These are phyloP conservation scores for Ustilago cynodontis DNA, from an alignment of 1,284 basidiomycete species.

Conservation along the genomic window DNA sequence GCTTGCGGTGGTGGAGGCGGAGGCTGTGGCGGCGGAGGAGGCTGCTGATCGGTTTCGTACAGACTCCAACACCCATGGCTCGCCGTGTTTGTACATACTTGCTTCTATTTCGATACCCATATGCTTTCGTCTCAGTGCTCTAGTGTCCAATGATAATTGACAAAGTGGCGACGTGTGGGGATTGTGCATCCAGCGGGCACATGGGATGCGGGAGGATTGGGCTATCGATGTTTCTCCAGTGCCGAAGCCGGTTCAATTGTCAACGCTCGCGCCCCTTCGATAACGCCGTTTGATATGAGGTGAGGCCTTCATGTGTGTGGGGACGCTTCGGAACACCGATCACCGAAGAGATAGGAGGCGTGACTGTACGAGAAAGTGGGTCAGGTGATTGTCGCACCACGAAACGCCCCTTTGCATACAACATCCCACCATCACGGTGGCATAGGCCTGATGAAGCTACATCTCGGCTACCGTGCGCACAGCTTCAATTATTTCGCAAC, in stretches of 20 bases:
- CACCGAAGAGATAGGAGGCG: too few relatives aligned
- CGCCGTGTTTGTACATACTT: background rate
- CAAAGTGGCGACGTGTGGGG: constrained; percentile 1
- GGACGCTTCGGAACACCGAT: background rate
- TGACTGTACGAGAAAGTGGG: too few relatives aligned
- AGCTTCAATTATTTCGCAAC: background rate
- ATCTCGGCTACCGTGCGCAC: background rate
- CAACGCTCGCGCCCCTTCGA: background rate
- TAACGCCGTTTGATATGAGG: background rate
- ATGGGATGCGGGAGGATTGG: background rate
- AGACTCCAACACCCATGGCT: too few relatives aligned
- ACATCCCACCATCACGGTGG: background rate
- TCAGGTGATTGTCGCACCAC: background rate
- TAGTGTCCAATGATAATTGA: too few relatives aligned
- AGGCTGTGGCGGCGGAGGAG: constrained; percentile 30
- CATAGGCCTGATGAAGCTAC: background rate
- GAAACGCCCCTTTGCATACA: background rate
- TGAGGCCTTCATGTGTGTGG: background rate
- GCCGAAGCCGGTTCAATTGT: background rate
- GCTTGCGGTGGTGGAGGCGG: constrained; percentile 30
- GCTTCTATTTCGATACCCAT: background rate
- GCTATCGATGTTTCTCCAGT: background rate
- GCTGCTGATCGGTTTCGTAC: constrained; percentile 10
- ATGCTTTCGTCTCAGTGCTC: background rate
- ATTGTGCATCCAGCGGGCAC: background rate